Evolutionary conservation across 495 filamentous ascomycete genomes (phyloP), one percentile per base, ranked within the genome.

Genomic region (Xylaria acuta): DNA sequence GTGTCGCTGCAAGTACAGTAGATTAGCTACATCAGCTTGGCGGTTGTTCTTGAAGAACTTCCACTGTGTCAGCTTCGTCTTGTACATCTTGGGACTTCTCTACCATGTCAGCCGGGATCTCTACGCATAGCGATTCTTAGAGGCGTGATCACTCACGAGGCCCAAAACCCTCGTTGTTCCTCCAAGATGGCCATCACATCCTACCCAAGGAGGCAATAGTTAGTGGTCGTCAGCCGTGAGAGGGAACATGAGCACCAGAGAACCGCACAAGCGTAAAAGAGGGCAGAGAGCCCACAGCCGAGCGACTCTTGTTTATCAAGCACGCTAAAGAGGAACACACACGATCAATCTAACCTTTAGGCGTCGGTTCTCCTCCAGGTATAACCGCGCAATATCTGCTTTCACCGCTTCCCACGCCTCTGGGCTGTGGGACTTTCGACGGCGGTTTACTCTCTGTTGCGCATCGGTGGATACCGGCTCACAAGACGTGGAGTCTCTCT

Each of bases 121-220:
- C 36, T 40, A 63, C 25, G 18, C 41, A 34, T 64, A n/a, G 66
- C 54, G 8, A 56, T 40, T 54, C 4, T 41, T 36, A 6, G 4
- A 16, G 38, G 16, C 7, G 43, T 25, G 43, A 53, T 47, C 58
- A 76, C 77, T 79, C 77, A 79, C 77, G 77, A 79, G 72, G 77
- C 77, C 43, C 67, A 76, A 62, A 79, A 79, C 9, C 74, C 75
- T 68, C 69, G 74, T 54, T 68, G 60, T 82, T 97, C 94, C 77
- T 99, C 96, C 95, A 99, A 97, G 79, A 99, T 99, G 82, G 98
- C 97, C 97, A 99, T 99, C 78, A 99, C 77, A 72, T 79, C 77
- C 74, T 71, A 36, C 20, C 14, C 59, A 22, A 51, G 41, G 49
- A 53, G 27, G 58, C 41, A 63, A 53, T 7, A 22, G 69, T 64